These are phyloP conservation scores for Dalbergia oliveri DNA, from an alignment of 306 rosid genomes.

Conservation along the genomic window DNA sequence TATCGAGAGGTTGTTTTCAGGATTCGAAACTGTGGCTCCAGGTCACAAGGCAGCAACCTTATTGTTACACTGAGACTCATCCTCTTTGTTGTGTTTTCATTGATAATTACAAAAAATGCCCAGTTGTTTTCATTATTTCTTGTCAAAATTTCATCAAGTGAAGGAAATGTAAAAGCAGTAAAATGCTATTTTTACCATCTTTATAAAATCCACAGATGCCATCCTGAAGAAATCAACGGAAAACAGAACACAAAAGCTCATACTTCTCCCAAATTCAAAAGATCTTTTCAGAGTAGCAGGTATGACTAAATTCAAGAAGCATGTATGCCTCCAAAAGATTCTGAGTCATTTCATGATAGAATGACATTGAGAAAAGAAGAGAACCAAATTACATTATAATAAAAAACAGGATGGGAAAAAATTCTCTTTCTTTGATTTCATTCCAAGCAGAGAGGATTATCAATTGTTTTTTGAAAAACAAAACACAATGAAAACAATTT, in stretches of 20 bases:
- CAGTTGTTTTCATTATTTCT: neutral
- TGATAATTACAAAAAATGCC: neutral
- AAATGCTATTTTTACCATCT: neutral
- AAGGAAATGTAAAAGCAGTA: neutral
- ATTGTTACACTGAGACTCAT: no score
- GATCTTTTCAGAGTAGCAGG: conserved; percentile 62
- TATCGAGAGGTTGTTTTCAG: no score
- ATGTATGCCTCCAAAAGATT: conserved; percentile 26
- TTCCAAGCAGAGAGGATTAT: neutral
- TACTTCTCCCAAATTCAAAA: conserved; percentile 64
- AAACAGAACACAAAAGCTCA: conserved; percentile 55
- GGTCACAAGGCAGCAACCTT: no score
- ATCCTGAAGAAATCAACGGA: conserved; percentile 55
- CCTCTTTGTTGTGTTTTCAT: neutral
- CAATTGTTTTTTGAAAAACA: neutral
- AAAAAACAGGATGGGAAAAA: neutral
- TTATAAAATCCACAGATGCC: conserved; percentile 57
- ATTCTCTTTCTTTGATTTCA: conserved; percentile 6
- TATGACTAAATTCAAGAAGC: conserved; percentile 45
- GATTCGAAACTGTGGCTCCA: no score
- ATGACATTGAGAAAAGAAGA: conserved; percentile 7
- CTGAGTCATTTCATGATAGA: conserved; percentile 18
- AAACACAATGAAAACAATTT: neutral
- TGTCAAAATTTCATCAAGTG: neutral
- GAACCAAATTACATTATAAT: neutral